Base-by-base conservation (phyloP, 768 basidiomycete species). In the Candolleomyces aberdarensis region DNA sequence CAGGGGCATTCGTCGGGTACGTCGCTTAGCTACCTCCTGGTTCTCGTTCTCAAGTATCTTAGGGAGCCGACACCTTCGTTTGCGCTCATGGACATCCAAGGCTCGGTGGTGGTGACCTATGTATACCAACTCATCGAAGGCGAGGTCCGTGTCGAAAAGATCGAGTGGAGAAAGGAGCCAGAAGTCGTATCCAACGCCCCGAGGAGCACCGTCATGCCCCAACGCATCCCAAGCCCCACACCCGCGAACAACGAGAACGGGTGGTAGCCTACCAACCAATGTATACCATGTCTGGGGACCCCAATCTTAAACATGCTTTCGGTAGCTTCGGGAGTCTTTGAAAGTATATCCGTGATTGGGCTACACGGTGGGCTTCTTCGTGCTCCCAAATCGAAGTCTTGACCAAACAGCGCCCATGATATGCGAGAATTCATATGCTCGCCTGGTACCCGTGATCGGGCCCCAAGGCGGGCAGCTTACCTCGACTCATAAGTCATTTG, bases 21-120 rank as follows among this genome's bases (percentile, higher is more conserved):
- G 82, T 74, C 19, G 36, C 36, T 6, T 11, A 7, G 6, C 6
- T 11, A 36, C 11, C 36, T 8, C 44, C 44, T 46, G 6, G 44
- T 6, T 20, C 44, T 17, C 17, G 64, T 49, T 67, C 59, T 51
- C 61, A 58, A 64, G 64, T 51, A 63, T n/a, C 36, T 7, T 67
- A 95, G 94, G 3, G 93, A 94, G 31, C 87, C 91, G 2, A 94
- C 84, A 1, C 96, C 97, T 0, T 95, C 94, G 2, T 99, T 99
- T 69, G 97, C 97, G 0, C 77, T 98, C 49, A 94, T 99, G 90
- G 97, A 98, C 71, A 89, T 99, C 40, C 97, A 99, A 75, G 97
- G 97, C 5, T 86, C 93, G 2, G 94, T 96, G 9, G 92, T 99
- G 39, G 95, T 97, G 29, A 98, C 96, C 2, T 98, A 97, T 69